Conservation (phyloP, 129 eudicot species). For the Centella asiatica region DNA sequence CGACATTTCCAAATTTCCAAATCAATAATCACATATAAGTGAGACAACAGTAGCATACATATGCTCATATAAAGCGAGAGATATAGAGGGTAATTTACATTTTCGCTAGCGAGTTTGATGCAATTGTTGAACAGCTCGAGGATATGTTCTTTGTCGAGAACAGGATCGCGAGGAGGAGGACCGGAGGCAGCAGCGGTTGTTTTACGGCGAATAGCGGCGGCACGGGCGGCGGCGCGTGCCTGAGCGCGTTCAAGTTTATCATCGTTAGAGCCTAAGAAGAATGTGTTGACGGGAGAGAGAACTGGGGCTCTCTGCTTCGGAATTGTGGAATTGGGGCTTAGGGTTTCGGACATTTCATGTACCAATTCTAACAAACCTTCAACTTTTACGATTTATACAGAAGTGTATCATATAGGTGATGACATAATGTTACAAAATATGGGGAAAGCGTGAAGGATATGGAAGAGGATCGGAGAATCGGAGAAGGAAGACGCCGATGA, state of each 20-base stretch:
- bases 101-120: slow-evolving; percentile 89
- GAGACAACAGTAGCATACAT: neutral
- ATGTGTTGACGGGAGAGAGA: slow-evolving; percentile 49
- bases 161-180: slow-evolving; percentile 18
- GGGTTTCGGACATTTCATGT: slow-evolving; percentile 67
- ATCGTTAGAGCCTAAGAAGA: slow-evolving; percentile 66
- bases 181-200: slow-evolving; percentile 22
- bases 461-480: too few species aligned
- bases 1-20: neutral
- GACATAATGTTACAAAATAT: too few species aligned
- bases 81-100: slow-evolving; percentile 22
- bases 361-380: too few species aligned
- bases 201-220: slow-evolving; percentile 65
- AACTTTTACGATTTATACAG: too few species aligned
- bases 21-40: neutral
- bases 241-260: slow-evolving; percentile 85
- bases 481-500: too few species aligned
- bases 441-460: too few species aligned
- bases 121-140: slow-evolving; percentile 74
- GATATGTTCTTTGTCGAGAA: slow-evolving; percentile 58
- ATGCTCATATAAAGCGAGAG: neutral
- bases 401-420: too few species aligned
- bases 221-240: slow-evolving; percentile 94
- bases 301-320: slow-evolving; percentile 37
- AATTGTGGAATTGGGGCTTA: slow-evolving; percentile 42